A percentile compares a stretch with the other conserved stretches of the same genome.
phyloP scores from a whole-genome alignment of 306 rosid species.

The Begonia masoniana region DNA sequence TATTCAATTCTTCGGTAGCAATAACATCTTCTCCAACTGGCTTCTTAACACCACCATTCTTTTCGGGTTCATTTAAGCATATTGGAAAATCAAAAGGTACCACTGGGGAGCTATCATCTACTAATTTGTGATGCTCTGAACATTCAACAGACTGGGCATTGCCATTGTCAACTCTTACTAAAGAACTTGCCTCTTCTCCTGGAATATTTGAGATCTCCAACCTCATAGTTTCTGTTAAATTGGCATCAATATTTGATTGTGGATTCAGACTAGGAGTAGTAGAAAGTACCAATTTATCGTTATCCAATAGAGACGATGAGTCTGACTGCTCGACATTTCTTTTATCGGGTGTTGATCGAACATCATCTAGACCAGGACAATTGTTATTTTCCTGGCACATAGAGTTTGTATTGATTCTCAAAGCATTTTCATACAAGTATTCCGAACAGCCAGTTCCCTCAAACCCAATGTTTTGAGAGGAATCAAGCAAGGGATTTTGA shows the following conservation, averaged over 20 bases:
- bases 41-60: slow-evolving; percentile 21
- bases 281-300: slow-evolving; percentile 19
- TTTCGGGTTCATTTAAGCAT: slow-evolving; percentile 21
- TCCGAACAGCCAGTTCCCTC: slow-evolving; percentile 48
- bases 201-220: slow-evolving; percentile 22
- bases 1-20: slow-evolving; percentile 27
- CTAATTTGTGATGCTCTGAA: slow-evolving; percentile 21
- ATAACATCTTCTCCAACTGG: slow-evolving; percentile 24
- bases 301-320: slow-evolving; percentile 23
- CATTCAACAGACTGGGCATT: slow-evolving; percentile 18
- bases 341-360: slow-evolving; percentile 25
- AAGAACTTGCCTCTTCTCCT: slow-evolving; percentile 18
- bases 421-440: slow-evolving; percentile 33
- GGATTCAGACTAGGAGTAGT: slow-evolving; percentile 8
- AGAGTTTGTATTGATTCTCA: slow-evolving; percentile 26
- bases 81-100: slow-evolving; percentile 22
- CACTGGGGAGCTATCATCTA: slow-evolving; percentile 16
- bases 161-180: slow-evolving; percentile 22
- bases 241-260: slow-evolving; percentile 11
- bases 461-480: slow-evolving; percentile 46
- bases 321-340: slow-evolving; percentile 19
- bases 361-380: slow-evolving; percentile 17
- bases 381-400: slow-evolving; percentile 40
- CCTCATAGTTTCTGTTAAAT: slow-evolving; percentile 17
- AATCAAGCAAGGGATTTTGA: slow-evolving; percentile 57